These are phyloP conservation scores for Oryza glumipatula DNA, from an alignment of 176 grass and related monocot species.

Conservation along the genomic window DNA sequence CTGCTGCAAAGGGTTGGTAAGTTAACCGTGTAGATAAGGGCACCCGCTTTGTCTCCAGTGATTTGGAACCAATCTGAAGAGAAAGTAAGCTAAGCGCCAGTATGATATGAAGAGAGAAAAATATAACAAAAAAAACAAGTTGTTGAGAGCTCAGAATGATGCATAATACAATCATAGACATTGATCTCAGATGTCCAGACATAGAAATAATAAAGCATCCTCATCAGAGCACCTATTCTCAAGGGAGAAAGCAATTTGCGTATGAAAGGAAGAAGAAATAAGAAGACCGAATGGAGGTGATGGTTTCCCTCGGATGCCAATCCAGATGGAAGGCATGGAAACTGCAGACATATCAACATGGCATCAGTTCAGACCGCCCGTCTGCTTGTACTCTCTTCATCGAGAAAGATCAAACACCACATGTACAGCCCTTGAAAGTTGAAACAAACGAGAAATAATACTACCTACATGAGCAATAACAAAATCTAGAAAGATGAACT, in stretches of 20 bases:
- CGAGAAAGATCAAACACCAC: slow-evolving; percentile 45
- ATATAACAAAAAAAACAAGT: neutral
- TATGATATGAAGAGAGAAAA: neutral
- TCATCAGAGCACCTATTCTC: slow-evolving; percentile 41
- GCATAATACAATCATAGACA: slow-evolving; percentile 51
- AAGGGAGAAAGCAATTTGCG: neutral
- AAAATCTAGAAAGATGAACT: neutral
- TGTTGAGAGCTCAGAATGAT: slow-evolving; percentile 45
- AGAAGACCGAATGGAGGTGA: neutral
- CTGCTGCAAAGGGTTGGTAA: slow-evolving; percentile 79
- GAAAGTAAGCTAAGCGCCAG: slow-evolving; percentile 39
- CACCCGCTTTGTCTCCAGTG: slow-evolving; percentile 50
- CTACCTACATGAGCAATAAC: neutral
- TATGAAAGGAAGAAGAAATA: neutral
- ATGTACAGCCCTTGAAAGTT: neutral
- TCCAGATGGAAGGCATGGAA: slow-evolving; percentile 42
- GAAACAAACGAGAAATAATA: neutral
- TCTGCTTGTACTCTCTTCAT: slow-evolving; percentile 87
- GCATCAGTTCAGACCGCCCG: slow-evolving; percentile 99
- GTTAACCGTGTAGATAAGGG: slow-evolving; percentile 62
- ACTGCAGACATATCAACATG: slow-evolving; percentile 95
- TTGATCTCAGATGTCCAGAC: slow-evolving; percentile 81
- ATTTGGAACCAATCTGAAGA: slow-evolving; percentile 33
- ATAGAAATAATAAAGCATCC: slow-evolving; percentile 60
- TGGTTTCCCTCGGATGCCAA: slow-evolving; percentile 61